Base-by-base conservation (phyloP, 371 early-diverging fungal genomes). In the Nematocida minor region DNA sequence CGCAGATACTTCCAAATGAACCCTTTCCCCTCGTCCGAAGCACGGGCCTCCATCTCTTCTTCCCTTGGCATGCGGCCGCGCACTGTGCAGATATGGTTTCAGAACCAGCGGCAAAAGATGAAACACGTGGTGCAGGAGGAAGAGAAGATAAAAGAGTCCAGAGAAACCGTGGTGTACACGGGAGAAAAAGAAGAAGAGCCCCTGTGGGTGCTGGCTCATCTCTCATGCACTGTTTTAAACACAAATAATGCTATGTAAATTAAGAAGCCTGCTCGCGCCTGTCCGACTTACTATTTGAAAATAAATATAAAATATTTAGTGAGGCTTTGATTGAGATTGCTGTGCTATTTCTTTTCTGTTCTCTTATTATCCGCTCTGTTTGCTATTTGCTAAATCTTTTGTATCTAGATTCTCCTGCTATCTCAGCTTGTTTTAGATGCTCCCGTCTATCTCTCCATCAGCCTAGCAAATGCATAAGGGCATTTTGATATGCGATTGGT, bases 61-160 rank as follows among this genome's bases (percentile, higher is more conserved):
- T 47, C 60, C 4, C 74, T 85, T 6, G 63, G 51, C 18, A 78
- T 84, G 55, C 67, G 47, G 71, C 83, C 84, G 22, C 22, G 83
- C 34, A 82, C 84, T 34, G 80, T 85, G 3, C 85, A 85, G 57
- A 81, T 85, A 41, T 85, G 85, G 85, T 85, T 85, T 63, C 85
- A 85, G 57, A 85, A 85, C 49, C 84, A 84, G 60, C 68, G 84
- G 62, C 83, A 84, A 42, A 85, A 83, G 46, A 66, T 36, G 38
- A 82, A 85, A 62, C 47, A 70, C 38, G 25, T 64, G 4, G 4
- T 74, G 4, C 77, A 74, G 55, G 77, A 74, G 64, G 77, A 74
- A 41, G 77, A 62, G 22, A 22, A 40, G 14, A 74, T 63, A 22
- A 74, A 74, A 64, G 36, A 38, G 22, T 60, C 16, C 4, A n/a